Evolutionary conservation across 805 yeast species (phyloP), one percentile per base, ranked within the genome.

Genomic region (Ogataea nakhonphanomensis): DNA sequence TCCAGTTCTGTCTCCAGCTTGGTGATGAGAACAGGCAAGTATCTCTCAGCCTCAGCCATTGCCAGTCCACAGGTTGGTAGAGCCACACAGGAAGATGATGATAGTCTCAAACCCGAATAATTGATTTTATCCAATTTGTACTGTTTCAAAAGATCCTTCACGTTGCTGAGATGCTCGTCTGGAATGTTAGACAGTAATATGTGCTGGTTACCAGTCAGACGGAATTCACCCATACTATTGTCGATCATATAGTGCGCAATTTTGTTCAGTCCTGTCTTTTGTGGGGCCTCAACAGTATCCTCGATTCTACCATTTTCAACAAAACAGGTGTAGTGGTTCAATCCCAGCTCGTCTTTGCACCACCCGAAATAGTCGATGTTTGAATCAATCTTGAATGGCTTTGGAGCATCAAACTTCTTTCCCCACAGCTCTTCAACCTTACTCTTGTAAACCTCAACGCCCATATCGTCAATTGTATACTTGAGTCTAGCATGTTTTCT

Each of bases 41-140:
- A 83, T 61, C 98, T 81, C 70, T 91, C 98, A 40, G 95, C 84
- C 69, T 91, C 98, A 25, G 98, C 98, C 97, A 91, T 89, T 13
- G 98, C 98, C 58, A 91, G 76, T 53, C 98, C 98, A 78, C 98
- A 91, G 1, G 98, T 91, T 52, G 98, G 98, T 77, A 91, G 81
- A 2, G 96, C 97, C 44, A 91, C 98, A 77, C 98, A 91, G 0
- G 98, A 95, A 20, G 95, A 89, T 7, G 96, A 87, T 8, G 95
- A 83, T 43, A 88, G 73, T 64, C 98, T 79, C 57, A 91, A 71
- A 3, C 84, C 95, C 41, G 95, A 81, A 65, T 81, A 84, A 50
- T 80, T 75, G 37, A 89, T 73, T 67, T 88, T 89, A 61, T 88
- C 96, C 49, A 91, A 74, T 63, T 83, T 85, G 67, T 84, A 85